Conservation (phyloP, 192 early-diverging fungal species). For the Fimicolochytrium jonesii region DNA sequence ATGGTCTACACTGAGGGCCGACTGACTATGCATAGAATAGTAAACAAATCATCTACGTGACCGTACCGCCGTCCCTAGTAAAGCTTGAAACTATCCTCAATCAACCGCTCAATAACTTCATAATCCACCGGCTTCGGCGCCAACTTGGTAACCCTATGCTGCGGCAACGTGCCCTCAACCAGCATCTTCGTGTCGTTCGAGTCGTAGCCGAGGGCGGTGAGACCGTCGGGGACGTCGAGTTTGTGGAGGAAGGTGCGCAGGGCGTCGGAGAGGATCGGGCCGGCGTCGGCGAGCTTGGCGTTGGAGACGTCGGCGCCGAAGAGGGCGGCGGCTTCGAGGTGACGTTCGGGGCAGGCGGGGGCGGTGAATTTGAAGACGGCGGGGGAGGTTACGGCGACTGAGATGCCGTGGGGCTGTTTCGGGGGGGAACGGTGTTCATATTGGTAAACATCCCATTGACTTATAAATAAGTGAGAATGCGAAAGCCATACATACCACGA, state of each 20-base stretch:
- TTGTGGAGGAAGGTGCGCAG: slow-evolving; percentile 70
- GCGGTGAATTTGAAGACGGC: slow-evolving; percentile 85
- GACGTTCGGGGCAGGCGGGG: slow-evolving; percentile 75
- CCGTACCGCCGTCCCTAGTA: slow-evolving; percentile 20
- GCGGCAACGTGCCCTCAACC: slow-evolving; percentile 83
- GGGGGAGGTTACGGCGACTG: slow-evolving; percentile 86
- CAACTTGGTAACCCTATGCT: slow-evolving; percentile 86
- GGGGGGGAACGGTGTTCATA: too few relatives aligned
- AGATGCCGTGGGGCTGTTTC: slow-evolving; percentile 67
- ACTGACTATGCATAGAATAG: too few relatives aligned
- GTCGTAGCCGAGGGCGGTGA: slow-evolving; percentile 71
- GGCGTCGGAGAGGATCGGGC: slow-evolving; percentile 68
- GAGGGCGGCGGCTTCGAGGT: slow-evolving; percentile 72
- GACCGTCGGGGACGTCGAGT: slow-evolving; percentile 79
- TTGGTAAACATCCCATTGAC: too few relatives aligned
- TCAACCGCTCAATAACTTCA: slow-evolving; percentile 61
- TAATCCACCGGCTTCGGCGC: slow-evolving; percentile 64
- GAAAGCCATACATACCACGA: slow-evolving; percentile 51
- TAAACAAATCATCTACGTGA: too few relatives aligned
- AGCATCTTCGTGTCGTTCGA: slow-evolving; percentile 64
- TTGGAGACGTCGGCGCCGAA: slow-evolving; percentile 68
- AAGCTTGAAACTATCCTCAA: slow-evolving; percentile 49
- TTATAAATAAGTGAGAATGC: neutral
- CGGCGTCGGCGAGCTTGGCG: slow-evolving; percentile 66
- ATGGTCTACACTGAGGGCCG: too few relatives aligned